Conservation (phyloP, 208 protist genomes). For the Leishmania turanica region DNA sequence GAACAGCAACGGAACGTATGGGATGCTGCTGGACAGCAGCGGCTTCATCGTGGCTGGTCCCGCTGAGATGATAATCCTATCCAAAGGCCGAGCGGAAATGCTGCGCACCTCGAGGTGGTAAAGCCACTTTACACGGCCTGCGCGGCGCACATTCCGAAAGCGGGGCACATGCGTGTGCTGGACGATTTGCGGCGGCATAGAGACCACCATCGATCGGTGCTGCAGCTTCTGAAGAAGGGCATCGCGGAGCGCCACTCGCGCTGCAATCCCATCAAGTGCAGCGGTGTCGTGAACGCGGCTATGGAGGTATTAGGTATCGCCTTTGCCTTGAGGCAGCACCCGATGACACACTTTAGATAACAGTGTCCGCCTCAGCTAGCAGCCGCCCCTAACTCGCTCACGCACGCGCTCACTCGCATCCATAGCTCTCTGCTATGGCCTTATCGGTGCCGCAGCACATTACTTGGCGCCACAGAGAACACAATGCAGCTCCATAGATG, state of each 20-base stretch:
- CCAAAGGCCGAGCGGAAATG: constrained; percentile 53
- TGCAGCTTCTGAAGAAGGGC: constrained; percentile 59
- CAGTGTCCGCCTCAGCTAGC: constrained; percentile 48
- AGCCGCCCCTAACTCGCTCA: constrained; percentile 52
- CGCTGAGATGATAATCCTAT: constrained; percentile 56
- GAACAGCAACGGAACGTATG: constrained; percentile 77
- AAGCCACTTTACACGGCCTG: constrained; percentile 74
- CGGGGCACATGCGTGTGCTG: constrained; percentile 56
- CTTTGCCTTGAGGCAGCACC: constrained; percentile 59
- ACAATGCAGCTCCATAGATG: constrained; percentile 52
- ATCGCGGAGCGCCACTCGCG: constrained; percentile 67
- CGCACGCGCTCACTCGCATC: constrained; percentile 27
- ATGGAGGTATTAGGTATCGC: constrained; percentile 60
- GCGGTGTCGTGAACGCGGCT: constrained; percentile 56
- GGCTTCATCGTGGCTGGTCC: constrained; percentile 75
- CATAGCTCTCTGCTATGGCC: neutral
- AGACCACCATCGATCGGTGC: constrained; percentile 63
- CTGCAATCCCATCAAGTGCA: constrained; percentile 71
- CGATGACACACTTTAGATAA: constrained; percentile 49
- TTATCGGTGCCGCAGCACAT: constrained; percentile 22
- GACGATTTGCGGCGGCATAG: constrained; percentile 71
- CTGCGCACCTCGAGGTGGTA: constrained; percentile 59
- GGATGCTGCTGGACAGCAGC: constrained; percentile 84
- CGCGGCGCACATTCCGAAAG: constrained; percentile 57
- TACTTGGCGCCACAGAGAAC: constrained; percentile 48